Evolutionary conservation across 257 asterid species (phyloP), one percentile per base, ranked within the genome.

Genomic region (Anisodus acutangulus): DNA sequence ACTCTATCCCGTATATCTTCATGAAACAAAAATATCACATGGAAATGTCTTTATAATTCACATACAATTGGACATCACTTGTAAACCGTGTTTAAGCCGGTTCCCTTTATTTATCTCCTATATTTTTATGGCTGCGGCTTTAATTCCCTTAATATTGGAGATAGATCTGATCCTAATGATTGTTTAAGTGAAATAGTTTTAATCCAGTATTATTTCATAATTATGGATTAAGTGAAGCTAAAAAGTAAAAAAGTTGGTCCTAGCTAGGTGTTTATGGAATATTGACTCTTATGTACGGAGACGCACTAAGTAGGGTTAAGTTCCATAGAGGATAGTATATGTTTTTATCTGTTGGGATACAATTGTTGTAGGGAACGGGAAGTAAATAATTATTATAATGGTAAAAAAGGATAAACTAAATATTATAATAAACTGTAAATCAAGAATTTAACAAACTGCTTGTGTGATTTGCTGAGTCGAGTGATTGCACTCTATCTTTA

Each of bases 21-120:
- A 12, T 51, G 45, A 51, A 12, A 26, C 80, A 76, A 76, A 8
- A 26, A 12, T 12, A 76, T 51, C 63, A 76, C 81, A 51, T 76
- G 81, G 63, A 76, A 76, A 51, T 35, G 81, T 76, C 22, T 76
- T 51, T 53, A 76, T 51, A 76, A 76, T 76, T 76, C 80, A 74
- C 16, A 74, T 49, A 47, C 11, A 74, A 47, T 74, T 6, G 80
- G 63, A 76, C 81, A 74, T 72, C 60, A 72, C 80, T 72, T 19
- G 5, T 47, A 72, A 49, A 72, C 9, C 2, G 58, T 72, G 41
- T 19, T 71, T 72, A n/a, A 76, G 81, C 12, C 57, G 62, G 81
- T 22, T 49, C 81, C 45, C n/a, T 31, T 31, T 31, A 1, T 51
- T 51, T 22, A 69, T 22, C 79, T 72, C 60, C 62, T 49, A 17